Evolutionary conservation across 1,284 basidiomycete genomes (phyloP).

Genomic region (Lentinula novae-zelandiae): DNA sequence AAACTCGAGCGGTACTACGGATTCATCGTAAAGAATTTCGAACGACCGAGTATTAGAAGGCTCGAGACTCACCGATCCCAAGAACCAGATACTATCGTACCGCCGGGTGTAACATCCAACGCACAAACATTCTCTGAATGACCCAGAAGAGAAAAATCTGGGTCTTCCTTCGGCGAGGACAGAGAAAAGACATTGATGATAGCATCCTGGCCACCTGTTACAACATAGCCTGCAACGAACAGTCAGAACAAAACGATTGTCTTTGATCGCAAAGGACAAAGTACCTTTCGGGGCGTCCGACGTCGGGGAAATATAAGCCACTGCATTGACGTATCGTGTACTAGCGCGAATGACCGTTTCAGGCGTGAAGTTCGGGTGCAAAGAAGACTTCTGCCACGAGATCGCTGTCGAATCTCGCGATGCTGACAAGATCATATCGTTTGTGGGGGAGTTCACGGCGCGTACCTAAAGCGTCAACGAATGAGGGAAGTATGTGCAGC

Average conservation of each 20-base stretch:
- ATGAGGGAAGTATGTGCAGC: conserved; percentile 13
- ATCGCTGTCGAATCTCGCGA: conserved; percentile 90
- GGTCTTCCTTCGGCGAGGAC: conserved; percentile 58
- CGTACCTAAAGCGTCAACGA: conserved; percentile 55
- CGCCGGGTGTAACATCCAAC: conserved; percentile 66
- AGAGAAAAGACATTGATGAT: conserved; percentile 80
- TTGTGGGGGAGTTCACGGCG: conserved; percentile 64
- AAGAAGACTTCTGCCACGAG: conserved; percentile 66
- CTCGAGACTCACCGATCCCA: conserved; percentile 84
- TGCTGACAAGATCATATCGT: conserved; percentile 77
- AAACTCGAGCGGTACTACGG: conserved; percentile 86
- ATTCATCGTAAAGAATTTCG: not conserved
- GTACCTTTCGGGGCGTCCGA: conserved; percentile 62
- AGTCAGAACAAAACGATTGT: conserved; percentile 16
- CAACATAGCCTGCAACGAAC: conserved; percentile 62
- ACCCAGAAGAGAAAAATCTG: conserved; percentile 79
- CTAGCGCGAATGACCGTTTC: conserved; percentile 61
- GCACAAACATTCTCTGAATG: conserved; percentile 92
- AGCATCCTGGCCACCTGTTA: conserved; percentile 83
- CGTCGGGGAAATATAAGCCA: conserved; percentile 70
- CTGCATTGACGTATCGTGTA: conserved; percentile 78
- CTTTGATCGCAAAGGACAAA: conserved; percentile 10
- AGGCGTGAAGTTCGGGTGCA: conserved; percentile 47
- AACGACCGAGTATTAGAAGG: not conserved
- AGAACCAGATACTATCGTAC: conserved; percentile 88